These are phyloP conservation scores for Cnidoscolus chayamansa DNA, from an alignment of 441 rosid genomes.

Conservation along the genomic window DNA sequence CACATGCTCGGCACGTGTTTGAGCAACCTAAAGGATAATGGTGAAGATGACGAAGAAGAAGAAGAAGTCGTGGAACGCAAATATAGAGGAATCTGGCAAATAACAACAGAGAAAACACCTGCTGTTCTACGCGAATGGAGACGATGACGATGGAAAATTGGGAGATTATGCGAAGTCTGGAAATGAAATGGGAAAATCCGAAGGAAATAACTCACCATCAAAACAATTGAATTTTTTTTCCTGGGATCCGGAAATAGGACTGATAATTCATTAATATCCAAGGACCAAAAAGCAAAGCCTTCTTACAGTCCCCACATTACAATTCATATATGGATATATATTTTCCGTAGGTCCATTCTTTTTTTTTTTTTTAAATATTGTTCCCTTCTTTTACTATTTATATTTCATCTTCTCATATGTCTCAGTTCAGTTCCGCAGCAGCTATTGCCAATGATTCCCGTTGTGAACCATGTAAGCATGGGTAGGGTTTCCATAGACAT, in stretches of 20 bases:
- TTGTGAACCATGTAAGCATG: slow-evolving; percentile 47
- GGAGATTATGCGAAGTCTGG: not conserved
- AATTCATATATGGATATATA: slow-evolving; percentile 25
- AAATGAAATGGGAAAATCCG: slow-evolving; percentile 14
- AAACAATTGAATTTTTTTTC: slow-evolving; percentile 5
- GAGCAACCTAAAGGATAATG: not conserved
- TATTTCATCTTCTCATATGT: not conserved
- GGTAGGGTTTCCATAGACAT: slow-evolving; percentile 42
- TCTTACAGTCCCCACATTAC: slow-evolving; percentile 41
- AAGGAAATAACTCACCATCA: slow-evolving; percentile 38
- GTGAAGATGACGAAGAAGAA: not conserved
- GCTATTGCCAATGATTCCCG: slow-evolving; percentile 70
- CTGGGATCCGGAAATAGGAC: slow-evolving; percentile 36
- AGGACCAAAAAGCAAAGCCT: slow-evolving; percentile 37
- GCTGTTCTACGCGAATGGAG: not conserved
- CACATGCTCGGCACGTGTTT: slow-evolving; percentile 1
- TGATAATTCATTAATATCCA: slow-evolving; percentile 51
- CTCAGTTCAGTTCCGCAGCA: slow-evolving; percentile 5
- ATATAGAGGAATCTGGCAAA: not conserved
- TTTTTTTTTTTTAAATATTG: not conserved
- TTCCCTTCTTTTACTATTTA: not conserved
- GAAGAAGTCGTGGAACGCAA: slow-evolving; percentile 21
- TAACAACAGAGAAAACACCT: not conserved
- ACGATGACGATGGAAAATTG: not conserved
- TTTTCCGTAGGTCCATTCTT: slow-evolving; percentile 2